Conservation (phyloP, 2,329 filamentous ascomycete species). For the Cladophialophora yegresii region DNA sequence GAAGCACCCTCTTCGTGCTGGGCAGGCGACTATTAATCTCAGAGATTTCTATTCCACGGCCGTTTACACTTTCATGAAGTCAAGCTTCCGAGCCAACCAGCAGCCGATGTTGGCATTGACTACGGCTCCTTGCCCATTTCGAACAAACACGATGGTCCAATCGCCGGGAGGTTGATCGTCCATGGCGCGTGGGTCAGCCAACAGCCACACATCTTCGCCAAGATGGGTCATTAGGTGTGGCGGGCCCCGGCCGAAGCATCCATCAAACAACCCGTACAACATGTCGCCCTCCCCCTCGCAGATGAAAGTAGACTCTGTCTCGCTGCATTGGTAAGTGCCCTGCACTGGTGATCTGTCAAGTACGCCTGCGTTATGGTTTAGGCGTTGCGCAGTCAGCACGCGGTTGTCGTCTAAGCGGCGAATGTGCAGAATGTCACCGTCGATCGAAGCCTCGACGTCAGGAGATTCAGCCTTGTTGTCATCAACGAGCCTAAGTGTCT, state of each 20-base stretch:
- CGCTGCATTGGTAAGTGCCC: slow-evolving; percentile 44
- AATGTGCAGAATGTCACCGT: slow-evolving; percentile 40
- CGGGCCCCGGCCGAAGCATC: slow-evolving; percentile 47
- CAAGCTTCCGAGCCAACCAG: slow-evolving; percentile 44
- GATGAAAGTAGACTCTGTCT: slow-evolving; percentile 45
- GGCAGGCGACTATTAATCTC: too few species aligned
- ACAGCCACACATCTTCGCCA: slow-evolving; percentile 45
- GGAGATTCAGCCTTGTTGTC: slow-evolving; percentile 29
- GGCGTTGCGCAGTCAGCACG: slow-evolving; percentile 35
- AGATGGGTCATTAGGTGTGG: slow-evolving; percentile 44
- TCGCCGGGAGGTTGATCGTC: slow-evolving; percentile 49
- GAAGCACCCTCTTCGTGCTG: too few species aligned
- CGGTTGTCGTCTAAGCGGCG: slow-evolving; percentile 40
- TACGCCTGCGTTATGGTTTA: slow-evolving; percentile 16
- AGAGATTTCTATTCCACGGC: too few species aligned
- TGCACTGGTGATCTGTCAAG: slow-evolving; percentile 24
- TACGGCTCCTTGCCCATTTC: slow-evolving; percentile 37
- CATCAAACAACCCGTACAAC: slow-evolving; percentile 49
- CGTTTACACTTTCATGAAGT: slow-evolving; percentile 2
- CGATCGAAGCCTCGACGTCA: slow-evolving; percentile 39
- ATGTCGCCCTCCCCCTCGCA: slow-evolving; percentile 42
- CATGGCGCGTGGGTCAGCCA: slow-evolving; percentile 46
- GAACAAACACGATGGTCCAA: slow-evolving; percentile 47
- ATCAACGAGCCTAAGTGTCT: slow-evolving; percentile 34
- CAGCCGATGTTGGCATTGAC: slow-evolving; percentile 44